Conservation (phyloP, 176 grass and related monocot species). For the Poa annua region DNA sequence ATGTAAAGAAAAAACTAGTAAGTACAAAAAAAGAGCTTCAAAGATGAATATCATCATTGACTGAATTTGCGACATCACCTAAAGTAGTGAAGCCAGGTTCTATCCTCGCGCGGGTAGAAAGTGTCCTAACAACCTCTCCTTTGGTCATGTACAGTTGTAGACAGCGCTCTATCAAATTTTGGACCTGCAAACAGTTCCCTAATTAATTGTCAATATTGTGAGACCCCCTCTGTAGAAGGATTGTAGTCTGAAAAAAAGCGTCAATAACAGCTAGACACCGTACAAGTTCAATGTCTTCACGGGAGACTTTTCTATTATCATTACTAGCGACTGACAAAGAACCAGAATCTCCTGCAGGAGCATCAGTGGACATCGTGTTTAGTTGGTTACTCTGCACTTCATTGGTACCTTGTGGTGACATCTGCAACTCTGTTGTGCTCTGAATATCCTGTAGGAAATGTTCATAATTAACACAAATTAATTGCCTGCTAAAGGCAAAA, state of each 20-base stretch:
- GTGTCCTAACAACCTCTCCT: conserved; percentile 88
- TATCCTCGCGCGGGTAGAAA: conserved; percentile 93
- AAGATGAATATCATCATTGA: conserved; percentile 21
- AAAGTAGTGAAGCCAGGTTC: conserved; percentile 97
- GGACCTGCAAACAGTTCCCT: conserved; percentile 71
- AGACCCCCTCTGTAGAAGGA: conserved; percentile 8
- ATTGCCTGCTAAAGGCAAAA: not conserved
- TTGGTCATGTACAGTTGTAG: conserved; percentile 97
- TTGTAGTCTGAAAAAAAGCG: not conserved
- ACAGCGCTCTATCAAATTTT: conserved; percentile 98
- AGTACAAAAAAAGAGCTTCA: not conserved
- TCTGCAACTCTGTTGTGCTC: conserved; percentile 66
- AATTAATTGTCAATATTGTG: conserved; percentile 20
- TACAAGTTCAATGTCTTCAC: conserved; percentile 98
- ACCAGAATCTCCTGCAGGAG: conserved; percentile 65
- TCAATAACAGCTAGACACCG: conserved; percentile 27
- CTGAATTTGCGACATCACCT: conserved; percentile 50
- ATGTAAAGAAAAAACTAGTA: conserved; percentile 32
- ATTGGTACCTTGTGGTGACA: conserved; percentile 63
- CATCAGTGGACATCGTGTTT: conserved; percentile 59
- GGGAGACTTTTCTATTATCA: conserved; percentile 93
- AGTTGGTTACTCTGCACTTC: conserved; percentile 73
- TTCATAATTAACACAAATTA: conserved; percentile 32
- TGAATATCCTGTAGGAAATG: conserved; percentile 72
- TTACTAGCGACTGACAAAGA: conserved; percentile 64